Percentiles rank a stretch among this genome's conserved stretches.
These are phyloP conservation scores for Naganishia kalamii DNA, from an alignment of 768 basidiomycete species.

Conservation along the genomic window DNA sequence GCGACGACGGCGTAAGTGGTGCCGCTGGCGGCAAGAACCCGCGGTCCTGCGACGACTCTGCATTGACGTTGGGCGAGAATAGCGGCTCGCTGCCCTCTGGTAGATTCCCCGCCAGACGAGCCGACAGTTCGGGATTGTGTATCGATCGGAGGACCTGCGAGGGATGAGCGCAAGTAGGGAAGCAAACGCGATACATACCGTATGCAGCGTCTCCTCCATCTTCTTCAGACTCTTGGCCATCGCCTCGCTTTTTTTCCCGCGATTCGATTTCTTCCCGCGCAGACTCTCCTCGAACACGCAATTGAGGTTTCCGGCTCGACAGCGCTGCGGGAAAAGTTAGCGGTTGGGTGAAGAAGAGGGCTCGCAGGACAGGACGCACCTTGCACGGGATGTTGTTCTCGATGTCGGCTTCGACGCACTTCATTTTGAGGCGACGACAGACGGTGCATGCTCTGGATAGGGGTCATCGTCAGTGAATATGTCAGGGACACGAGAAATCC, in stretches of 20 bases:
- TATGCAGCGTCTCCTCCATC: slow-evolving; percentile 53
- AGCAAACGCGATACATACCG: slow-evolving; percentile 47
- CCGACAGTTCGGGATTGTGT: slow-evolving; percentile 57
- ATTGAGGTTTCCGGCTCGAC: slow-evolving; percentile 54
- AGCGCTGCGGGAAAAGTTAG: slow-evolving; percentile 28
- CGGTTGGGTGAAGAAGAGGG: not conserved
- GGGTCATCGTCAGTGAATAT: not conserved
- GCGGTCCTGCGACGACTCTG: not conserved
- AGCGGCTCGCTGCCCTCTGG: not conserved
- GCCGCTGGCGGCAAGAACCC: not conserved
- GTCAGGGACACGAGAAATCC: not conserved
- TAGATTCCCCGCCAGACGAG: slow-evolving; percentile 2
- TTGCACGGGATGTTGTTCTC: slow-evolving; percentile 40
- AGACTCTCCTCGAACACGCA: slow-evolving; percentile 97
- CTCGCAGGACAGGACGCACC: slow-evolving; percentile 20
- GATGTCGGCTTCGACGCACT: slow-evolving; percentile 40
- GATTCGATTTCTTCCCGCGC: slow-evolving; percentile 65
- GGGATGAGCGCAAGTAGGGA: not conserved
- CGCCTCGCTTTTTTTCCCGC: slow-evolving; percentile 29
- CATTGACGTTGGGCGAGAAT: not conserved
- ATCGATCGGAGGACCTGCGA: slow-evolving; percentile 64
- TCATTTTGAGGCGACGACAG: slow-evolving; percentile 43
- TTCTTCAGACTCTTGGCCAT: slow-evolving; percentile 31
- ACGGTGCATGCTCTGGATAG: slow-evolving; percentile 21
- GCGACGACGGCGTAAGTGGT: not conserved